phyloP scores from a whole-genome alignment of 805 yeast species.

The Metahyphopichia silvanorum region DNA sequence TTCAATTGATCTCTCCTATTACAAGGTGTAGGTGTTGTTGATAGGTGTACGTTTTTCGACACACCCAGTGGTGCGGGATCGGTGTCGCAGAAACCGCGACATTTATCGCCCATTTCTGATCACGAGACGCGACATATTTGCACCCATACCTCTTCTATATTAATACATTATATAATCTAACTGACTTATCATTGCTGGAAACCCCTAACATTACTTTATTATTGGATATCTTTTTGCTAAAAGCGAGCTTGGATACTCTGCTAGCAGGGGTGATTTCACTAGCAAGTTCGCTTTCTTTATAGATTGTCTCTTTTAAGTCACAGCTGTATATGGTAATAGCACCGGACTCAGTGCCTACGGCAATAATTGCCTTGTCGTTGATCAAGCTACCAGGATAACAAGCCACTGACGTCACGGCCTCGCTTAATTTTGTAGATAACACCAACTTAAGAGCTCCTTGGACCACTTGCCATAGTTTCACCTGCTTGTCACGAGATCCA shows the following conservation, averaged over 20 bases:
- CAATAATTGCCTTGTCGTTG: slow-evolving; percentile 37
- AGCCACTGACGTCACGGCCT: slow-evolving; percentile 69
- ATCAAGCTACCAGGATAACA: slow-evolving; percentile 30
- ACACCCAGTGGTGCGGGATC: not conserved
- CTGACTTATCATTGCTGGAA: slow-evolving; percentile 65
- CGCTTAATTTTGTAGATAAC: slow-evolving; percentile 41
- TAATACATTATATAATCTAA: slow-evolving; percentile 35
- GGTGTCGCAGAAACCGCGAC: not conserved
- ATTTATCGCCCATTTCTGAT: not conserved
- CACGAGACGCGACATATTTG: not conserved
- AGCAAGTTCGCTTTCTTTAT: slow-evolving; percentile 20
- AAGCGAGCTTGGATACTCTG: slow-evolving; percentile 58
- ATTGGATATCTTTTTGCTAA: slow-evolving; percentile 35
- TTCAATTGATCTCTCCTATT: slow-evolving; percentile 1
- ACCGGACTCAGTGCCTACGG: slow-evolving; percentile 75
- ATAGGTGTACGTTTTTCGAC: not conserved
- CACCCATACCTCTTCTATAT: slow-evolving; percentile 1
- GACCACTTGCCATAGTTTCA: slow-evolving; percentile 66
- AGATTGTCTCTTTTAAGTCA: slow-evolving; percentile 15
- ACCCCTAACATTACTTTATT: slow-evolving; percentile 45
- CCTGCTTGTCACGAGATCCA: slow-evolving; percentile 78
- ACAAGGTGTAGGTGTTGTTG: not conserved
- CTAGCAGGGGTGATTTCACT: slow-evolving; percentile 53
- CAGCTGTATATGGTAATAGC: slow-evolving; percentile 44
- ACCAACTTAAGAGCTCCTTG: slow-evolving; percentile 33